A percentile compares a stretch with the other conserved stretches of the same genome.
Evolutionary conservation across 306 rosid genomes (phyloP).

Genomic region (Ormosia emarginata): DNA sequence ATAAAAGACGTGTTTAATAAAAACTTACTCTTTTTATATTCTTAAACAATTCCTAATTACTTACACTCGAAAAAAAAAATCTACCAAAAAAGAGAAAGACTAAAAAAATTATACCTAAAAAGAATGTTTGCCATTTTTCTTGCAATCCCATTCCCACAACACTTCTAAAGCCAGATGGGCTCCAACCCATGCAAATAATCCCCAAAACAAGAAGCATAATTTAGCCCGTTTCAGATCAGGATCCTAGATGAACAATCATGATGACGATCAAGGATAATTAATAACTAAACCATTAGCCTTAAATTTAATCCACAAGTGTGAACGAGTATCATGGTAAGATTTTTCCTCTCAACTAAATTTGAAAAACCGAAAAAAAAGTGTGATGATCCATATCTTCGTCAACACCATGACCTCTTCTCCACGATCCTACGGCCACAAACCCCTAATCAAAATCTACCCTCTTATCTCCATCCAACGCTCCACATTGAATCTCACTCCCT

Average conservation of each 20-base stretch:
- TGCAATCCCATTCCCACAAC: too few species aligned
- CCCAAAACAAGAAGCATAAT: too few species aligned
- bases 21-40: too few species aligned
- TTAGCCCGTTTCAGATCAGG: too few species aligned
- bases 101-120: too few species aligned
- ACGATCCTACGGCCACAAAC: slow-evolving; percentile 22
- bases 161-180: too few species aligned
- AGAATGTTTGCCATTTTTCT: too few species aligned
- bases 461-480: slow-evolving; percentile 32
- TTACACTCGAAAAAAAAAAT: too few species aligned
- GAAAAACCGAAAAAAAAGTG: background rate
- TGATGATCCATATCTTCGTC: slow-evolving; percentile 33
- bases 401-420: slow-evolving; percentile 11
- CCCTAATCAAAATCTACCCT: background rate
- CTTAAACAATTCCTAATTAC: too few species aligned
- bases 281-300: background rate
- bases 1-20: too few species aligned
- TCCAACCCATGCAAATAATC: too few species aligned
- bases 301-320: slow-evolving; percentile 1
- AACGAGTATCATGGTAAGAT: slow-evolving; percentile 11
- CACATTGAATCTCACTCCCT: slow-evolving; percentile 23
- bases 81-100: too few species aligned
- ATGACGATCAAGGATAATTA: background rate
- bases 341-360: background rate
- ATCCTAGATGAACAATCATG: background rate